These are phyloP conservation scores for Talaromyces sp. DNA, from an alignment of 2,329 filamentous ascomycete genomes.

Conservation along the genomic window DNA sequence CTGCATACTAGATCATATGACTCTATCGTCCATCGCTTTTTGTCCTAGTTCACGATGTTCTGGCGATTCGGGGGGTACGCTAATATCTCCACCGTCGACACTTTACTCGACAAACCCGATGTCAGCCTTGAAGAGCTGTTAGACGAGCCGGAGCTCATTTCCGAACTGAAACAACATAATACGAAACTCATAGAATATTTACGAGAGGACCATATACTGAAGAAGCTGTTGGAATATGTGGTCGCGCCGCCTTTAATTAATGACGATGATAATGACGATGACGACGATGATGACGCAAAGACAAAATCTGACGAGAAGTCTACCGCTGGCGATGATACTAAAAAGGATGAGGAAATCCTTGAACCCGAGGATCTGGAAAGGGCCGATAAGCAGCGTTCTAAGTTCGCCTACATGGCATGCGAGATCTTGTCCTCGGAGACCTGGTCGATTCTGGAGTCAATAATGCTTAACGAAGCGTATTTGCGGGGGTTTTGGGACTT, in stretches of 20 bases:
- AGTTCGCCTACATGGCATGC: constrained; percentile 88
- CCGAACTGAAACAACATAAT: constrained; percentile 98
- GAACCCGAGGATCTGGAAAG: constrained; percentile 59
- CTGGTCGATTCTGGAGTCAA: constrained; percentile 91
- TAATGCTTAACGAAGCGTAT: constrained; percentile 78
- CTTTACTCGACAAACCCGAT: constrained; percentile 90
- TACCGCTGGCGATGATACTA: constrained; percentile 39
- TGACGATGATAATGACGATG: constrained; percentile 52
- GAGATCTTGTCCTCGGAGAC: constrained; percentile 94
- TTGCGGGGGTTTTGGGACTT: constrained; percentile 89
- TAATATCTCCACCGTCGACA: constrained; percentile 94
- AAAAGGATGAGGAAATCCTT: constrained; percentile 30
- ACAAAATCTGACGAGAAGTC: constrained; percentile 25
- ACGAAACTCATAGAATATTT: constrained; percentile 95
- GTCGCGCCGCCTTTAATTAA: constrained; percentile 64
- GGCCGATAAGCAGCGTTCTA: constrained; percentile 83
- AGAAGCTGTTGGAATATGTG: constrained; percentile 86
- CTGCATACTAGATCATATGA: constrained; percentile 24
- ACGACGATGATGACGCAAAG: constrained; percentile 49
- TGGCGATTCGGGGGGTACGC: constrained; percentile 99
- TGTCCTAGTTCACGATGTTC: constrained; percentile 72
- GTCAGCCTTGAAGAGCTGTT: constrained; percentile 93
- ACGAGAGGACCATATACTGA: constrained; percentile 78
- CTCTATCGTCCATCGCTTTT: constrained; percentile 30
- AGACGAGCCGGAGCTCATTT: constrained; percentile 92